Evolutionary conservation across 2,329 filamentous ascomycete genomes (phyloP).

Genomic region (Trichoderma brevicompactum): DNA sequence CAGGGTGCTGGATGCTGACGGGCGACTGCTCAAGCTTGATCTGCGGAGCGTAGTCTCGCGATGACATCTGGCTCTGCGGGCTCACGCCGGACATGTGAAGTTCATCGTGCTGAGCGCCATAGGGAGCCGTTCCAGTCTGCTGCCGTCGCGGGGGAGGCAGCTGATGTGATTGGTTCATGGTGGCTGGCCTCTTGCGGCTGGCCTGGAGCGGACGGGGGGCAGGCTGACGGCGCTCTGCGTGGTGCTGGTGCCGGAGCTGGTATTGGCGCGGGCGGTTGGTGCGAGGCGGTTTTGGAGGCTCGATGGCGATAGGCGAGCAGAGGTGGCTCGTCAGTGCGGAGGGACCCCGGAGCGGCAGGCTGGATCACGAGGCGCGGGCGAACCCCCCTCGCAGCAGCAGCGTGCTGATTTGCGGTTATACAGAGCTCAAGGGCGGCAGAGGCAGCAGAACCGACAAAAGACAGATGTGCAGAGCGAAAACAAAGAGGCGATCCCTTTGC

Average conservation of each 20-base stretch:
- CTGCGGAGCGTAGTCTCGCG: slow-evolving; percentile 56
- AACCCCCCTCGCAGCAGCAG: slow-evolving; percentile 26
- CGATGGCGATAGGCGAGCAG: slow-evolving; percentile 26
- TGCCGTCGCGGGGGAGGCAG: slow-evolving; percentile 41
- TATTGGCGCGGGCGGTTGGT: neutral
- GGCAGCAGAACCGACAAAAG: neutral
- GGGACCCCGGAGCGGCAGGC: slow-evolving; percentile 23
- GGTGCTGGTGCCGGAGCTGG: slow-evolving; percentile 1
- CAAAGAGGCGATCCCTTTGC: slow-evolving; percentile 1
- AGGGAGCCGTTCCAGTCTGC: slow-evolving; percentile 35
- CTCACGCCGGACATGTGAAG: slow-evolving; percentile 58
- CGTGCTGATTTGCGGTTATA: slow-evolving; percentile 15
- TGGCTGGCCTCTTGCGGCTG: slow-evolving; percentile 25
- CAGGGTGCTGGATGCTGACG: neutral
- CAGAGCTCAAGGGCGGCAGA: neutral
- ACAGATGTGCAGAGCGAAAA: neutral
- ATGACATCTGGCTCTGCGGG: slow-evolving; percentile 50
- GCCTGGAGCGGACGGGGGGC: neutral
- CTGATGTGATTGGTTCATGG: slow-evolving; percentile 50
- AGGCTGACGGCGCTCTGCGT: slow-evolving; percentile 9
- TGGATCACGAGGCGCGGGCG: slow-evolving; percentile 30
- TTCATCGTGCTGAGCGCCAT: slow-evolving; percentile 52
- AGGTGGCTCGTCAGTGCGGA: slow-evolving; percentile 17
- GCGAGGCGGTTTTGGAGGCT: slow-evolving; percentile 6
- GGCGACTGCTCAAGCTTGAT: slow-evolving; percentile 56